phyloP scores from a whole-genome alignment of 352 stramenopile species.

The Chrysophaeum taylorii region DNA sequence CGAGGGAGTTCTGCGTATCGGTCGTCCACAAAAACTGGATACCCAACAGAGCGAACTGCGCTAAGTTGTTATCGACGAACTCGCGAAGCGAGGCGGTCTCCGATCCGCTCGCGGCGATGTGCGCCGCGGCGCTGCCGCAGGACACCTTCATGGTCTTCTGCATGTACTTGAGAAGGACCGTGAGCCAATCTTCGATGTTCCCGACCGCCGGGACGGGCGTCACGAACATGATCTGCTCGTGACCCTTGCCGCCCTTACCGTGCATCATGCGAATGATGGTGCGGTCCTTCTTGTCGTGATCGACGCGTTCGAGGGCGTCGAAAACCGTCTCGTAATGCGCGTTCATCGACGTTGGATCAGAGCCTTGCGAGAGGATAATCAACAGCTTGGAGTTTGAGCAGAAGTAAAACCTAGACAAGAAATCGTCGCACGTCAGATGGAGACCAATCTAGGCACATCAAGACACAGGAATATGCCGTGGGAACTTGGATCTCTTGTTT shows the following conservation, averaged over 20 bases:
- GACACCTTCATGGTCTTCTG: slow-evolving; percentile 90
- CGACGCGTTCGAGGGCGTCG: slow-evolving; percentile 93
- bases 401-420: slow-evolving; percentile 99
- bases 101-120: slow-evolving; percentile 79
- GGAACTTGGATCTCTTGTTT: slow-evolving; percentile 96
- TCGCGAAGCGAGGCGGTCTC: slow-evolving; percentile 69
- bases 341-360: slow-evolving; percentile 93
- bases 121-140: slow-evolving; percentile 75
- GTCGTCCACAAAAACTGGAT: slow-evolving; percentile 94
- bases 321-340: slow-evolving; percentile 98
- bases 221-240: slow-evolving; percentile 83
- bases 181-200: slow-evolving; percentile 98
- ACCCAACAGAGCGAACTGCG: slow-evolving; percentile 84
- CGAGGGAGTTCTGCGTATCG: slow-evolving; percentile 83
- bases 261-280: slow-evolving; percentile 80
- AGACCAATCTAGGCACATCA: no score
- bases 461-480: no score
- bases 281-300: slow-evolving; percentile 96
- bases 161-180: slow-evolving; percentile 83
- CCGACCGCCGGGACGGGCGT: slow-evolving; percentile 85
- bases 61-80: slow-evolving; percentile 85
- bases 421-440: no score
- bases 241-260: slow-evolving; percentile 49
- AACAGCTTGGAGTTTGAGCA: slow-evolving; percentile 92
- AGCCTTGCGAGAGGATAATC: slow-evolving; percentile 92